Evolutionary conservation across 2,329 filamentous ascomycete species (phyloP), one percentile per base, ranked within the genome.

Genomic region (Ceratocystis huliohia): DNA sequence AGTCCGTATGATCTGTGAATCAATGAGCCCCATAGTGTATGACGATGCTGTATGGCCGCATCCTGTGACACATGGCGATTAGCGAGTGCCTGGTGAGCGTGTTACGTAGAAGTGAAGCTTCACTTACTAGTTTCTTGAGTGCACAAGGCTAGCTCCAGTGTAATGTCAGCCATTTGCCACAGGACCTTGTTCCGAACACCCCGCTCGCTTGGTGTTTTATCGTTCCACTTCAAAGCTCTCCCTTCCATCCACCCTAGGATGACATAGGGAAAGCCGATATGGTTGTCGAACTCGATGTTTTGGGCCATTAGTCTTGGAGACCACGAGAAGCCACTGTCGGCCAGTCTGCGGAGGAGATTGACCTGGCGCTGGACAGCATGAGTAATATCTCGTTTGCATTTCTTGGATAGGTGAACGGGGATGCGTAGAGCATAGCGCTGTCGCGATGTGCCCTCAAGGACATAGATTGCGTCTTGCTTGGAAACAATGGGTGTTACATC

Each of bases 111-210:
- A n/a, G 13, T 3, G 46, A 48, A 10, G 25, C 50, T 44, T 5
- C 20, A 66, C 61, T 59, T 65, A 67, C 66, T 61, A 25, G 66
- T 67, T 62, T 67, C 66, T 22, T 67, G 66, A n/a, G 66, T 67
- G 57, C 66, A 67, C 45, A 65, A 65, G 37, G 66, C 63, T 28
- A 67, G 48, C 46, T 67, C 66, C 20, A 67, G 37, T 5, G 65
- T 46, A n/a, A 67, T 65, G 28, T 67, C 63, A 1, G 66, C 66
- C 66, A 67, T 67, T 30, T 67, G 66, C 57, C 63, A 67, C 8
- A 67, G 30, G 3, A 65, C 63, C 8, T 56, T 62, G 30, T 67
- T 63, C 1, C 66, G 53, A n/a, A 65, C 28, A 7, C 6, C 28
- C 2, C 66, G 63, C 17, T 65, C 63, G 5, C 33, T 8, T 20